Evolutionary conservation across 1,139 yeast genomes (phyloP), one percentile per base, ranked within the genome.

Genomic region (Magnusiomyces fungicola): DNA sequence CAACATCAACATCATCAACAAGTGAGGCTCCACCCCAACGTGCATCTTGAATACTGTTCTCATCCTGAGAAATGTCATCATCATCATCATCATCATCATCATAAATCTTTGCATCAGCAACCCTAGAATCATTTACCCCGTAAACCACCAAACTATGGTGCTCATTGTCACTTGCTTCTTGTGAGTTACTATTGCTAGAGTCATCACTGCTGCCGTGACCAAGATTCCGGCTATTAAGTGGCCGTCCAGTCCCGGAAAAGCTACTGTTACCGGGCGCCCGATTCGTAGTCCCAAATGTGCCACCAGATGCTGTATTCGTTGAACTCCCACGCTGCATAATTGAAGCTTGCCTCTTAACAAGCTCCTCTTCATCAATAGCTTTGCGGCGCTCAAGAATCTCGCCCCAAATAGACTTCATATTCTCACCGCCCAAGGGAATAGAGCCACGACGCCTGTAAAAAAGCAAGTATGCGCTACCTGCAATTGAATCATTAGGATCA

Each of bases 381-480:
- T 39, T 45, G 14, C 46, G 36, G 6, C 37, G 18, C 14, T 40
- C 33, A 22, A 34, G 43, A 27, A 46, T 39, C 29, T 60, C 60
- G 29, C 57, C 55, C 25, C 74, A 61, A 48, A 68, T 56, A 3
- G 62, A 58, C 18, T 55, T 56, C 44, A 71, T 55, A n/a, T 56
- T 53, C 16, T 58, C 62, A 53, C 56, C 43, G 52, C 65, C 73
- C 32, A 73, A 62, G 12, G 64, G 61, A 3, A 55, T 59, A n/a
- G 56, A 36, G 1, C 60, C 59, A 55, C 90, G 73, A 52, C 80
- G 80, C 51, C 94, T 75, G 66, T 92, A 92, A 60, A 92, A 92
- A 49, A 92, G 69, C 55, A 92, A 69, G 63, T 92, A 92, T 0
- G 98, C 98, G 2, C 95, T 88, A 2, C 88, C 82, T 1, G 83